Conservation (phyloP, 176 grass and related monocot genomes). For the Aegilops bicornis region DNA sequence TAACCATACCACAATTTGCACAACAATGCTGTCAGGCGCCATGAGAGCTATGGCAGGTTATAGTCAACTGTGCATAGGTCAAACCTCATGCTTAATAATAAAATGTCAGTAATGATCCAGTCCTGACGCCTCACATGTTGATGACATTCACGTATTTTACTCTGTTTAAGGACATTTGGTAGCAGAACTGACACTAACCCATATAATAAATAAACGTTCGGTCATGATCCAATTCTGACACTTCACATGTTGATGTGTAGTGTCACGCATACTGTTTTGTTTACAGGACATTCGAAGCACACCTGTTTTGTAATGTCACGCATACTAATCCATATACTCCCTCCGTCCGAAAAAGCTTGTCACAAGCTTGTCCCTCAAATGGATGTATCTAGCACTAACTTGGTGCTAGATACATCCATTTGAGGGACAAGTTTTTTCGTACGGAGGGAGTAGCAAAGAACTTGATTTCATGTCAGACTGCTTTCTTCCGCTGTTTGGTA, state of each 20-base stretch:
- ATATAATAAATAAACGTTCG: not conserved
- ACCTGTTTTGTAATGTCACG: not conserved
- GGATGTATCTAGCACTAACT: too few species aligned
- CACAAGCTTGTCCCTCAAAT: too few species aligned
- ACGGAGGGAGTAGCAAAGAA: not conserved
- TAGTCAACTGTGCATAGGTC: not conserved
- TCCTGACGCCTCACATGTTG: slow-evolving; percentile 6
- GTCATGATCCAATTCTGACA: not conserved
- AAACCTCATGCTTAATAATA: not conserved
- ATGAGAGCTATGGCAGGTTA: not conserved
- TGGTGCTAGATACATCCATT: too few species aligned
- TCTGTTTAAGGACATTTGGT: slow-evolving; percentile 27
- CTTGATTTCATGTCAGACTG: not conserved
- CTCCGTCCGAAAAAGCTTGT: too few species aligned
- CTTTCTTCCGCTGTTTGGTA: not conserved
- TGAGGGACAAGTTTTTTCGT: too few species aligned
- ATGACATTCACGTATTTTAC: not conserved
- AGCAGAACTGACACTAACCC: not conserved
- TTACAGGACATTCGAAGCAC: not conserved
- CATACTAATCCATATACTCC: too few species aligned
- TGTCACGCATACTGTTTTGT: not conserved
- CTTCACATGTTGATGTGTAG: not conserved
- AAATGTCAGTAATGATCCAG: not conserved
- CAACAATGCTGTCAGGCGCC: not conserved
- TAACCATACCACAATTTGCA: not conserved